Base-by-base conservation (phyloP, 352 stramenopile species). In the Pythium phragmitis region DNA sequence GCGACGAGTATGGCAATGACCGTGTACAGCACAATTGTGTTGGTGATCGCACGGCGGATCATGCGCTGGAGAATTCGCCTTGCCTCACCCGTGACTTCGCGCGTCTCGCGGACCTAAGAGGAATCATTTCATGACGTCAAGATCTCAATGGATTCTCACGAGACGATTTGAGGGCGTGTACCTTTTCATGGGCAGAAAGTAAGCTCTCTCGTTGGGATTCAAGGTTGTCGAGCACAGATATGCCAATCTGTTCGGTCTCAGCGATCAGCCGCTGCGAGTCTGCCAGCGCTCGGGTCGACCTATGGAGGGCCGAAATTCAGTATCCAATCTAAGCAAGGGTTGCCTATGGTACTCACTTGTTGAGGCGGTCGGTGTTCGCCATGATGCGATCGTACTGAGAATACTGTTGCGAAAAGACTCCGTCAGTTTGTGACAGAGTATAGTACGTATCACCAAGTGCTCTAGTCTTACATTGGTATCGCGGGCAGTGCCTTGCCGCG, bases 1-100 rank as follows among this genome's bases (percentile, higher is more conserved):
- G 71, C 70, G 19, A 90, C 64, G 60, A 94, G 80, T 13, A 87
- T 53, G 33, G 79, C 74, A 57, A 94, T 92, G 39, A 85, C 80
- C 45, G 79, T 89, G 69, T 89, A 93, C 54, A 93, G 71, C 53
- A 91, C 80, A 61, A 92, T 87, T 6, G 71, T 85, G 72, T 93
- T 90, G 54, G 81, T 91, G 65, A 92, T 74, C 49, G 89, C 79
- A 41, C 85, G 85, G 4, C 83, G 82, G 45, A 79, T 82, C 85
- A 93, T 91, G 30, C 79, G 80, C 70, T 90, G 76, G 43, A 93
- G 50, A 33, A 93, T 77, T 30, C 81, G 80, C 4, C 81, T 67
- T 33, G 82, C 82, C 51, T 93, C 85, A 34, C 67, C 76, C 26
- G 80, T 90, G 63, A 82, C 76, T 8, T 82, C 82, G 9, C 80